Percentiles rank a stretch among this genome's conserved stretches.
Conservation (phyloP, 1,284 basidiomycete species). For the Lentinula novae-zelandiae region DNA sequence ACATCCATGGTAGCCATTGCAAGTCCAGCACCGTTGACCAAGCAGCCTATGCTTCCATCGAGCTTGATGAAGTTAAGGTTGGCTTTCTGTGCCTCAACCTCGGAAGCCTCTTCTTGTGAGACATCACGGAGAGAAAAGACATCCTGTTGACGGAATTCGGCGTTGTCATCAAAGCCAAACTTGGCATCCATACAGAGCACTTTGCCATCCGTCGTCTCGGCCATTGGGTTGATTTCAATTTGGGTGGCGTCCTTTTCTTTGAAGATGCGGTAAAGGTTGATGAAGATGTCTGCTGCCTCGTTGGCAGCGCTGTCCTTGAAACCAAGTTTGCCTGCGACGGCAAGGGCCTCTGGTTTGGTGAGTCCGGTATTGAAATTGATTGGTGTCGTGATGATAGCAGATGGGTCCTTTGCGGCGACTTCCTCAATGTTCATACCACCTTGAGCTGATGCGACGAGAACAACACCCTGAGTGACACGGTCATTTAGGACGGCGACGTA, state of each 20-base stretch:
- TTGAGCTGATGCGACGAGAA: conserved; percentile 91
- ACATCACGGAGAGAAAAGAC: conserved; percentile 89
- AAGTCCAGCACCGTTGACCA: conserved; percentile 98
- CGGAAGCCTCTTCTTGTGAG: conserved; percentile 94
- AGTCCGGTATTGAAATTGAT: conserved; percentile 89
- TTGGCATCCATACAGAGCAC: conserved; percentile 99
- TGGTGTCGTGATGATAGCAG: conserved; percentile 94
- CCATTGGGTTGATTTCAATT: conserved; percentile 99
- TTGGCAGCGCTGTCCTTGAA: conserved; percentile 73
- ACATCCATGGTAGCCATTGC: conserved; percentile 99
- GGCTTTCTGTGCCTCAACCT: conserved; percentile 93
- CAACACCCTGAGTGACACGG: conserved; percentile 85
- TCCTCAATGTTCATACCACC: conserved; percentile 99
- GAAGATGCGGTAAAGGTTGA: conserved; percentile 95
- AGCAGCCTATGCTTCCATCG: conserved; percentile 95
- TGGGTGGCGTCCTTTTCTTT: conserved; percentile 99
- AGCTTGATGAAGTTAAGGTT: conserved; percentile 99
- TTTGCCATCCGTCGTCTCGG: conserved; percentile 90
- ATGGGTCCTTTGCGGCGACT: conserved; percentile 95
- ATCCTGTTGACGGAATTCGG: conserved; percentile 95
- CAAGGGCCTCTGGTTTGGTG: conserved; percentile 68
- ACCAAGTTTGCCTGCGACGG: conserved; percentile 87
- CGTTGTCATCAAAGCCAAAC: conserved; percentile 99
- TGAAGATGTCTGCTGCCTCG: conserved; percentile 91
- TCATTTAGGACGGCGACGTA: conserved; percentile 98